A percentile compares a stretch with the other conserved stretches of the same genome.
Evolutionary conservation across 768 basidiomycete genomes (phyloP).

Genomic region (Suillus spraguei): DNA sequence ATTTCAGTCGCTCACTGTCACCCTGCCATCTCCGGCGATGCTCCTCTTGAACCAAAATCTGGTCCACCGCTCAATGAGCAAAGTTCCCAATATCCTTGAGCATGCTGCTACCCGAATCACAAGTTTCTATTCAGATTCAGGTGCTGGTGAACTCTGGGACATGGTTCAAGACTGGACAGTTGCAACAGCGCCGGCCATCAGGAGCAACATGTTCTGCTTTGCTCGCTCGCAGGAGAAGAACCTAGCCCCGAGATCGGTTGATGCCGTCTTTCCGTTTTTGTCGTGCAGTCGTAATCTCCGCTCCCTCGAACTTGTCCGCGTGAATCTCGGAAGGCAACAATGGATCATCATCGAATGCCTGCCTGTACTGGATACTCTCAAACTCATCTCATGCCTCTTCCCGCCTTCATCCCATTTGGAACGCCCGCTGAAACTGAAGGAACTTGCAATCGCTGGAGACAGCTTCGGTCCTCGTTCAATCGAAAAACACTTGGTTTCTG

Average conservation of each 20-base stretch:
- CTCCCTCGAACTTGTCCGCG: neutral
- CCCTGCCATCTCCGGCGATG: neutral
- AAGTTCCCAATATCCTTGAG: neutral
- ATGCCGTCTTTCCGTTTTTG: neutral
- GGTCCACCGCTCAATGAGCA: neutral
- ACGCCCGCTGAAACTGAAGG: slow-evolving; percentile 2
- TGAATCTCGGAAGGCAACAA: slow-evolving; percentile 1
- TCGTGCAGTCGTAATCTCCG: neutral
- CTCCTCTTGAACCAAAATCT: neutral
- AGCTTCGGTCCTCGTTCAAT: neutral
- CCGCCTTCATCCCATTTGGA: neutral
- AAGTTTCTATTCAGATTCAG: slow-evolving; percentile 6
- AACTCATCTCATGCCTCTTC: neutral
- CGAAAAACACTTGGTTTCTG: neutral
- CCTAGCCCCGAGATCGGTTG: neutral
- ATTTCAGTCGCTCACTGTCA: slow-evolving; percentile 1
- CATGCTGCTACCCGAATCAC: slow-evolving; percentile 1
- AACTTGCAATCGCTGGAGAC: neutral
- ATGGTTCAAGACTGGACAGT: slow-evolving; percentile 3
- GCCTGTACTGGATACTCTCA: slow-evolving; percentile 1
- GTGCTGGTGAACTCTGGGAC: slow-evolving; percentile 3
- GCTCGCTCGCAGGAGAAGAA: neutral
- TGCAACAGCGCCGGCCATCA: neutral
- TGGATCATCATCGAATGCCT: neutral
- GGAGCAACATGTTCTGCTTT: neutral